Evolutionary conservation across 1,139 yeast genomes (phyloP), one percentile per base, ranked within the genome.

Genomic region (Wickerhamiella pararugosa): DNA sequence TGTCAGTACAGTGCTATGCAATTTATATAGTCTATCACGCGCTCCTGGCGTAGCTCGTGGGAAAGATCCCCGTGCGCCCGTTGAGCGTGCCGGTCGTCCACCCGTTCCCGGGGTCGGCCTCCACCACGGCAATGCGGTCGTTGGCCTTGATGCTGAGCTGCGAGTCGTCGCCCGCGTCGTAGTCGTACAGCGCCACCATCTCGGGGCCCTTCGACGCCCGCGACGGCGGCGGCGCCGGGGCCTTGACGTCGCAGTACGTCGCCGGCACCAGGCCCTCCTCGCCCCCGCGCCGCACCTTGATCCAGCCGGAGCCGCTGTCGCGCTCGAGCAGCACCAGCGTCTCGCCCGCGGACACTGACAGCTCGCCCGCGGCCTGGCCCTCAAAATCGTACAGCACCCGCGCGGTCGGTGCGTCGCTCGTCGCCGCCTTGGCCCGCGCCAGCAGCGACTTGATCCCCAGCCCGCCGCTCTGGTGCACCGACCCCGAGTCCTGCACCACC

Each of bases 241-340:
- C 47, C 31, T 51, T 25, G 9, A 79, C 59, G 50, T 77, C 77
- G n/a, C 87, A 61, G 54, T 92, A 92, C 1, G 81, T 62, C 0
- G 94, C 76, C 1, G 99, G 99, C 2, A 87, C 96, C 29, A 90
- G 66, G 0, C 99, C 99, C 40, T 64, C 64, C 7, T 49, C 47
- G 50, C 79, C 67, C 50, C 79, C 67, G 42, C 64, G 51, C 43
- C 61, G 49, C 52, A 79, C 73, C 51, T 63, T 60, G 1, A 94
- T 79, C 99, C 99, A 92, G 0, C 99, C 99, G 6, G 90, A 77
- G 0, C 96, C 96, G 51, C 82, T 90, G 58, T 90, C 97, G 3
- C 64, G 64, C 40, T 73, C 76, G 0, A 79, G 47, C 2, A 90
- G 69, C 4, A 62, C 62, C 33, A 87, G 61, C 4, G 61, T 55